Evolutionary conservation across 768 basidiomycete genomes (phyloP), one percentile per base, ranked within the genome.

Genomic region (Trametes cinnabarina): DNA sequence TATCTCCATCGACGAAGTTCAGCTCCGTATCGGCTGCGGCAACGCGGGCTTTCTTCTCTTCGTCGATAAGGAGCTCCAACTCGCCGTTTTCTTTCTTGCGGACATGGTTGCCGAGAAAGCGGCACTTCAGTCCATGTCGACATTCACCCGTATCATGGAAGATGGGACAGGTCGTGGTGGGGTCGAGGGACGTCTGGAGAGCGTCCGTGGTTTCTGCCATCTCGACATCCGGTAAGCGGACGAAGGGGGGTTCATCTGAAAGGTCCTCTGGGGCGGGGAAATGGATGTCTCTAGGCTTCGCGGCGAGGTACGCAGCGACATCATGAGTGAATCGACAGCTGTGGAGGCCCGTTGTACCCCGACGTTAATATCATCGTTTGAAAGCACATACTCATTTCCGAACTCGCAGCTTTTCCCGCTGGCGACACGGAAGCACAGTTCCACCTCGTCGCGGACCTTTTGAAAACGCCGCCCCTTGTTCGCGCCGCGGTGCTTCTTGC

Each of bases 241-340:
- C 76, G 62, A 84, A 90, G 1, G 91, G 85, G 2, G 83, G 72
- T 9, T 71, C 63, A 23, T 75, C 71, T 4, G 72, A 70, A 3
- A 88, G 71, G 23, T 77, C 75, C 8, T 73, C 68, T 11, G 57
- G 4, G 5, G 57, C 14, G 4, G 86, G 85, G 48, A 86, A 81
- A 30, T 74, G 78, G 23, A 97, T 79, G 69, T 97, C 95, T 47
- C 69, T 72, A 0, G 85, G 80, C 72, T 97, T 97, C 1, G 79
- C 80, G 11, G 79, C 79, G 40, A 98, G 84, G 72, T 96, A 98
- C 3, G 77, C 78, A 9, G 74, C 62, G 52, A 94, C 76, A 64
- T 93, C 88, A 71, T 98, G 95, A 4, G 84, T 85, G 67, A 83
- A 88, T 17, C 86, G 83, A 68, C 95, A 97, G 51, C 88, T 88